A percentile compares a stretch with the other conserved stretches of the same genome.
These are phyloP conservation scores for Curvularia eragrostidis DNA, from an alignment of 2,329 filamentous ascomycete species.

Conservation along the genomic window DNA sequence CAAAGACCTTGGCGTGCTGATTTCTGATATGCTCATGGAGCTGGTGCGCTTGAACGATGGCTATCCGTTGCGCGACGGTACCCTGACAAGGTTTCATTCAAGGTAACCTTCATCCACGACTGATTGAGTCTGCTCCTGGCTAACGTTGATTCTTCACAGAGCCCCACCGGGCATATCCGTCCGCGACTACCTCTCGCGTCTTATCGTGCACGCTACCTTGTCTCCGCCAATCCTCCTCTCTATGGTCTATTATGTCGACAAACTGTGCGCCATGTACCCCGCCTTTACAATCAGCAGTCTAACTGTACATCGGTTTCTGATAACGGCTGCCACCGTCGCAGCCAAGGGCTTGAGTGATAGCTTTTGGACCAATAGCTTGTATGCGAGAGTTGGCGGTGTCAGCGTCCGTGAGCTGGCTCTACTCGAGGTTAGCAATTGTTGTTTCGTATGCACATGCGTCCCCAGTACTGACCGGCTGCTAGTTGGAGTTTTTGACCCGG, in stretches of 20 bases:
- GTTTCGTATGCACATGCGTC: too few relatives aligned
- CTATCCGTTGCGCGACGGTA: conserved; percentile 81
- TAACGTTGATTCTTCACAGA: conserved; percentile 40
- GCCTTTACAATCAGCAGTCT: conserved; percentile 96
- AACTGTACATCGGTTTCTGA: conserved; percentile 96
- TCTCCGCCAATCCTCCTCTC: conserved; percentile 93
- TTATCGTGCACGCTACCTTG: conserved; percentile 92
- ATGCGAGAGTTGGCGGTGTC: conserved; percentile 91
- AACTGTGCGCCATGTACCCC: conserved; percentile 87
- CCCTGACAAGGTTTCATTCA: conserved; percentile 93
- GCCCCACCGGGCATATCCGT: conserved; percentile 92
- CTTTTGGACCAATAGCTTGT: conserved; percentile 98
- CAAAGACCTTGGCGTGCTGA: conserved; percentile 86
- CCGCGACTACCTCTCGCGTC: conserved; percentile 86
- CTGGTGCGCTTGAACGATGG: conserved; percentile 91
- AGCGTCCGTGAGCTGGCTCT: conserved; percentile 88
- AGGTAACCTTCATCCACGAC: conserved; percentile 63
- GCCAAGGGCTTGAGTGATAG: conserved; percentile 95
- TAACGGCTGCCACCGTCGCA: conserved; percentile 92
- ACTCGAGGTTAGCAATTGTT: conserved; percentile 85
- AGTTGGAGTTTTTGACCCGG: conserved; percentile 90
- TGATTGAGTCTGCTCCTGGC: background rate
- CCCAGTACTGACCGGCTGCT: too few relatives aligned
- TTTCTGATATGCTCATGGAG: conserved; percentile 95
- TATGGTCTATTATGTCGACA: conserved; percentile 99